Conservation (phyloP, 305 asterid species). For the Striga hermonthica region DNA sequence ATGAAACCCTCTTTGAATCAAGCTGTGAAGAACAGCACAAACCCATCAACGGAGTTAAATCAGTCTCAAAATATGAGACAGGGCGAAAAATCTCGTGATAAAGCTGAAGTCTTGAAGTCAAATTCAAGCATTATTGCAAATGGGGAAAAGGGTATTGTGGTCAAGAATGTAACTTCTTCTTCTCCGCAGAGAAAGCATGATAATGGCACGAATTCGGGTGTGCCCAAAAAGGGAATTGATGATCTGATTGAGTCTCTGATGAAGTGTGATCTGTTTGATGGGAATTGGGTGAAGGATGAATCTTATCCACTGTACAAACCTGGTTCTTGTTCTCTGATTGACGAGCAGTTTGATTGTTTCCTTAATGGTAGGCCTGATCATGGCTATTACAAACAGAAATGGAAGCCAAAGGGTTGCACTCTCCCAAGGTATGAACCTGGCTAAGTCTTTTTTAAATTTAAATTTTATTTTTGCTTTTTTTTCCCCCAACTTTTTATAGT, state of each 20-base stretch:
- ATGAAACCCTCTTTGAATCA: constrained; percentile 25
- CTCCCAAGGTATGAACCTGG: constrained; percentile 60
- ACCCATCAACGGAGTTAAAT: constrained; percentile 32
- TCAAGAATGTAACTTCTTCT: constrained; percentile 41
- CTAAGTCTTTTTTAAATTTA: background rate
- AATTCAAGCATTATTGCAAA: constrained; percentile 40
- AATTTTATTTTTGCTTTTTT: background rate
- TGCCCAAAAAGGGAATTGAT: constrained; percentile 28
- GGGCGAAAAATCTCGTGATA: constrained; percentile 35
- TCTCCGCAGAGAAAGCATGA: constrained; percentile 37
- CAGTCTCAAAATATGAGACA: constrained; percentile 28
- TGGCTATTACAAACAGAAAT: constrained; percentile 53
- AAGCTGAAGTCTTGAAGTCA: constrained; percentile 43
- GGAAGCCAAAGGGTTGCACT: constrained; percentile 85
- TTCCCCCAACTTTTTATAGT: background rate
- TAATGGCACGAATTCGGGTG: constrained; percentile 30
- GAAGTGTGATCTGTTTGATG: constrained; percentile 71
- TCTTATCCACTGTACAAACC: constrained; percentile 79
- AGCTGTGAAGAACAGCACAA: constrained; percentile 23
- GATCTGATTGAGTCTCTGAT: constrained; percentile 54
- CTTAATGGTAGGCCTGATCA: constrained; percentile 76
- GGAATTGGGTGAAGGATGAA: constrained; percentile 79
- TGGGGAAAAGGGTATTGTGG: constrained; percentile 40
- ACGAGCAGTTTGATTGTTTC: constrained; percentile 81
- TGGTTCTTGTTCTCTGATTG: constrained; percentile 84